A percentile compares a stretch with the other conserved stretches of the same genome.
Evolutionary conservation across 768 basidiomycete species (phyloP).

Genomic region (Trametes elegans): DNA sequence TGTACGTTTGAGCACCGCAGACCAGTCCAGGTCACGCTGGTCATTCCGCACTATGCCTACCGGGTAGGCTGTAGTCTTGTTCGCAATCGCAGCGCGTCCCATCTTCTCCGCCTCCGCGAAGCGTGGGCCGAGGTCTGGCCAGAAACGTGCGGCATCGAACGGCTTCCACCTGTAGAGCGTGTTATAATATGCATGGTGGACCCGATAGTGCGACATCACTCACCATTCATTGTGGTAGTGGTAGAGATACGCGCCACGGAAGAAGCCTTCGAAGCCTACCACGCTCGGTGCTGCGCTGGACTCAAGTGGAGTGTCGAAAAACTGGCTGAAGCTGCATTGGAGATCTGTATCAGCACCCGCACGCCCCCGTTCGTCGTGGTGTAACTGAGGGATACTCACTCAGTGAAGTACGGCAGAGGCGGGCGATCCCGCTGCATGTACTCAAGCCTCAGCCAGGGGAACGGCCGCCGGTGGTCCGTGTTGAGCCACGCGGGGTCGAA

Average conservation of each 20-base stretch:
- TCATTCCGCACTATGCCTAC: slow-evolving; percentile 41
- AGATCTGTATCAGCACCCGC: not conserved
- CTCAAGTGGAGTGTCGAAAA: slow-evolving; percentile 76
- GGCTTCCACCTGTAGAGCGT: slow-evolving; percentile 81
- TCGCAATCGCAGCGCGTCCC: slow-evolving; percentile 44
- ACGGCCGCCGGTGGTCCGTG: slow-evolving; percentile 54
- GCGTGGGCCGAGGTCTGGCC: slow-evolving; percentile 84
- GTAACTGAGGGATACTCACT: slow-evolving; percentile 45
- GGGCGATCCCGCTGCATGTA: slow-evolving; percentile 85
- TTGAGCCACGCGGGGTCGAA: slow-evolving; percentile 98
- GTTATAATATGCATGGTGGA: too few species aligned
- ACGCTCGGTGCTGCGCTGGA: slow-evolving; percentile 80
- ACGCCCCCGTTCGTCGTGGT: not conserved
- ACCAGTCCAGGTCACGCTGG: slow-evolving; percentile 85
- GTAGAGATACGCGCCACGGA: slow-evolving; percentile 91
- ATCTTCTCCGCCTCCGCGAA: slow-evolving; percentile 74
- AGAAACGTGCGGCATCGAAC: slow-evolving; percentile 88
- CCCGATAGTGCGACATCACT: slow-evolving; percentile 22
- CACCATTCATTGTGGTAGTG: slow-evolving; percentile 95
- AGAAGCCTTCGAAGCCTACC: slow-evolving; percentile 92
- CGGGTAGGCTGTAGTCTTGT: not conserved
- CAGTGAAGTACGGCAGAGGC: slow-evolving; percentile 89
- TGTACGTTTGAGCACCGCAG: slow-evolving; percentile 90
- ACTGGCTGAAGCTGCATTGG: slow-evolving; percentile 69
- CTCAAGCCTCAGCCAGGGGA: not conserved